phyloP scores from a whole-genome alignment of 495 filamentous ascomycete genomes.

The Rhypophila decipiens region DNA sequence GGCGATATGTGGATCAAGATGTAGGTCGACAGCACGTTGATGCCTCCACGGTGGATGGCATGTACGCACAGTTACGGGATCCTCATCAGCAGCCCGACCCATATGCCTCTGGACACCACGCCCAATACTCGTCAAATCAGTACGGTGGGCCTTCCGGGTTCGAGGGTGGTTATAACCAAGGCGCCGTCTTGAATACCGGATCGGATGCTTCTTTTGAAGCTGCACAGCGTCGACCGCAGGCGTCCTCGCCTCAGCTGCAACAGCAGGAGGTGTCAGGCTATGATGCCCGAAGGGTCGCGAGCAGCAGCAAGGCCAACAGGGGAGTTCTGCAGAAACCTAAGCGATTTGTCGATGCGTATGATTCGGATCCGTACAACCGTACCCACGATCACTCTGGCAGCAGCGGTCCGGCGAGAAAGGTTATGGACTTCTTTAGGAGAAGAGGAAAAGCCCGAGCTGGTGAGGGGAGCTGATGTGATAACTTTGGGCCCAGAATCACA shows the following conservation, averaged over 20 bases:
- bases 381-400: constrained; percentile 66
- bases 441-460: constrained; percentile 69
- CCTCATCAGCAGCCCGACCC: constrained; percentile 19
- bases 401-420: constrained; percentile 76
- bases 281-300: constrained; percentile 18
- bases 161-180: constrained; percentile 33
- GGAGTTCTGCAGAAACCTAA: constrained; percentile 74
- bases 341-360: constrained; percentile 87
- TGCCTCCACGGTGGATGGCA: constrained; percentile 32
- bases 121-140: constrained; percentile 17
- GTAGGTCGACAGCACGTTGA: constrained; percentile 23
- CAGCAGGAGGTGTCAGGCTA: constrained; percentile 16
- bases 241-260: constrained; percentile 25
- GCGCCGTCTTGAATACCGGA: constrained; percentile 37
- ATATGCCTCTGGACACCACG: constrained; percentile 1
- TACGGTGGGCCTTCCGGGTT: constrained; percentile 28
- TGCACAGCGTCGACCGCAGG: constrained; percentile 22
- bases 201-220: constrained; percentile 44
- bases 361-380: constrained; percentile 58
- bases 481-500: too few relatives aligned
- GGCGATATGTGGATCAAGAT: constrained; percentile 30
- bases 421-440: constrained; percentile 97
- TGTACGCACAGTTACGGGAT: constrained; percentile 34
- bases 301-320: constrained; percentile 25
- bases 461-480: constrained; percentile 35